Evolutionary conservation across 345 rosid species (phyloP), one percentile per base, ranked within the genome.

Genomic region (Pseudoturritis turrita): DNA sequence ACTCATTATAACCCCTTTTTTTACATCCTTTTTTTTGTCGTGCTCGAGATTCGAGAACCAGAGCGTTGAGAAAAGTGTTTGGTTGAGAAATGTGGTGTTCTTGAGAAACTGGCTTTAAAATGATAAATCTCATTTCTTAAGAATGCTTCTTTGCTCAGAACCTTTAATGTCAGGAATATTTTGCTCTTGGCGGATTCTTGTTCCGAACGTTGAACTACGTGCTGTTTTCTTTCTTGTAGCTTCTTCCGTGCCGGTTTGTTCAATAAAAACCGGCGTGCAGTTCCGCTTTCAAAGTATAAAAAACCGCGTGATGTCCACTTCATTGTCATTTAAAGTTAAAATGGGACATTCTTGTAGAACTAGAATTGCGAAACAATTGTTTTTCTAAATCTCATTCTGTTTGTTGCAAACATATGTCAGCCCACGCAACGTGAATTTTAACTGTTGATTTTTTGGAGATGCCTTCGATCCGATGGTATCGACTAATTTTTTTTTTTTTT

Each of bases 11-110:
- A 51, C 18, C 49, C 17, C 21, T 18, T 35, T n/a, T n/a, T n/a
- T 54, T 44, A 7, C 64, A 44, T 53, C 50, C 36, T 43, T 17
- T 26, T 60, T 47, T 52, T 41, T 31, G 33, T 61, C 19, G 28
- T 26, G 7, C 55, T 65, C 13, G 25, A 45, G 57, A 55, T 54
- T 65, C 13, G 25, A 45, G 57, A 55, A 63, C 56, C 10, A 37
- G 54, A 62, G 19, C 19, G 45, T 72, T 22, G 19, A 57, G 67
- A 55, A 57, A 57, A 47, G 52, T 73, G 66, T 68, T 75, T 65
- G 65, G 70, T 55, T 47, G 60, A 55, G 47, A 55, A 57, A 39
- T 25, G n/a, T 64, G 71, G 55, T 72, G 60, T 76, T 76, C 65
- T 62, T 75, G 58, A 61, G 46, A 52, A 75, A 67, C 55, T 40